phyloP scores from a whole-genome alignment of 257 asterid species.

The Linaria vulgaris region DNA sequence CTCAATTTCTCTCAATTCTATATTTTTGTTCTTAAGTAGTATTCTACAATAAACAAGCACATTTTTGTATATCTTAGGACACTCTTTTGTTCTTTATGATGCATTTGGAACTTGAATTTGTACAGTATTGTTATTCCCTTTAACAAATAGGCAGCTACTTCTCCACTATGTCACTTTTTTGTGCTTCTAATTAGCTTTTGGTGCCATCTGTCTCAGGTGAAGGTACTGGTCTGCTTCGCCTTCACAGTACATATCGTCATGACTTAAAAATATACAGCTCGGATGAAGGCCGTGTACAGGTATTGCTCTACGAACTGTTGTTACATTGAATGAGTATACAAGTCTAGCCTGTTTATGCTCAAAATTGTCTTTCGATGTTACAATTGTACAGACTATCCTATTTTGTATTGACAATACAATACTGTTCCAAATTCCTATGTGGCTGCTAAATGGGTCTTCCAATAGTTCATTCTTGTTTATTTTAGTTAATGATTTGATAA shows the following conservation, averaged over 20 bases:
- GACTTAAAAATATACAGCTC: slow-evolving; percentile 95
- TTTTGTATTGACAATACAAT: too few relatives aligned
- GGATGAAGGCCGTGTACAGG: slow-evolving; percentile 99
- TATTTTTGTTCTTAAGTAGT: slow-evolving; percentile 7
- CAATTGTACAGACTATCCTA: slow-evolving; percentile 4
- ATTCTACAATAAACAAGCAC: slow-evolving; percentile 4
- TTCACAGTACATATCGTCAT: slow-evolving; percentile 97
- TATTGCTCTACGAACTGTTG: slow-evolving; percentile 29
- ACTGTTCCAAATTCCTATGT: slow-evolving; percentile 5
- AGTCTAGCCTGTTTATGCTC: slow-evolving; percentile 16
- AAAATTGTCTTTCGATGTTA: slow-evolving; percentile 7
- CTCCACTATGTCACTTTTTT: slow-evolving; percentile 8
- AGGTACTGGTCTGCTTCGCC: slow-evolving; percentile 98
- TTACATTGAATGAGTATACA: slow-evolving; percentile 5
- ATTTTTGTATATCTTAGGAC: neutral
- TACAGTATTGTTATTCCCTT: slow-evolving; percentile 14
- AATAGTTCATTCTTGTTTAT: slow-evolving; percentile 17
- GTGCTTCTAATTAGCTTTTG: slow-evolving; percentile 13
- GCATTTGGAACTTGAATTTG: slow-evolving; percentile 16
- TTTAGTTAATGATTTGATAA: slow-evolving; percentile 11
- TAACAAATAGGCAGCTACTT: slow-evolving; percentile 18
- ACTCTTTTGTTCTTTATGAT: neutral
- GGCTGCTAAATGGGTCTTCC: slow-evolving; percentile 15
- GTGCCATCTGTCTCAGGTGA: slow-evolving; percentile 60
- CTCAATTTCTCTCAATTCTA: neutral